These are phyloP conservation scores for Asterophora lycoperdoides DNA, from an alignment of 768 basidiomycete species.

Conservation along the genomic window DNA sequence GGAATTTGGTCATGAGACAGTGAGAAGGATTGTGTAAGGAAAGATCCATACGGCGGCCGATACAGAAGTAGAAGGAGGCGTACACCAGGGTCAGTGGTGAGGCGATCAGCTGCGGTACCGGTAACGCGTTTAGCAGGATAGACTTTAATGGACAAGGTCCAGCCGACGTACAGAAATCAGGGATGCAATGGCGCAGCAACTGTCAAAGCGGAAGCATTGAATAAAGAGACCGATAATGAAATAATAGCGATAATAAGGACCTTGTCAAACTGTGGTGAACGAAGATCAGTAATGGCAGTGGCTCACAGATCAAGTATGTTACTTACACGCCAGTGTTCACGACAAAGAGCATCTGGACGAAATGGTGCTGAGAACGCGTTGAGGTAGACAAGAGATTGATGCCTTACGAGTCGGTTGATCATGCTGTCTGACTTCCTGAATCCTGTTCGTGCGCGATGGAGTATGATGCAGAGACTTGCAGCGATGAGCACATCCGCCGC, in stretches of 20 bases:
- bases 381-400: neutral
- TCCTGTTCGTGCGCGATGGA: constrained; percentile 47
- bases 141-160: neutral
- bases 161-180: constrained; percentile 37
- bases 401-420: constrained; percentile 43
- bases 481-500: constrained; percentile 49
- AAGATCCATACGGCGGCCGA: constrained; percentile 42
- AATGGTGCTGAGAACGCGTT: neutral
- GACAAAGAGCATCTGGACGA: constrained; percentile 45
- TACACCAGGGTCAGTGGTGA: constrained; percentile 44
- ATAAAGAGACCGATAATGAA: neutral
- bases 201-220: constrained; percentile 11
- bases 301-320: neutral
- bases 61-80: constrained; percentile 48
- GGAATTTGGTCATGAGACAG: neutral
- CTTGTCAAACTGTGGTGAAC: constrained; percentile 30
- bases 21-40: neutral
- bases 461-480: constrained; percentile 37
- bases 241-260: constrained; percentile 18
- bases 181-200: constrained; percentile 44
- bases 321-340: constrained; percentile 48
- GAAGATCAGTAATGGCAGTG: constrained; percentile 4
- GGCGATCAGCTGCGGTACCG: constrained; percentile 28
- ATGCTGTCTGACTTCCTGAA: constrained; percentile 49
- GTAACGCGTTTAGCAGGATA: neutral